Percentiles rank a stretch among this genome's conserved stretches.
phyloP scores from a whole-genome alignment of 352 stramenopile species.

The Phytophthora crassamura region DNA sequence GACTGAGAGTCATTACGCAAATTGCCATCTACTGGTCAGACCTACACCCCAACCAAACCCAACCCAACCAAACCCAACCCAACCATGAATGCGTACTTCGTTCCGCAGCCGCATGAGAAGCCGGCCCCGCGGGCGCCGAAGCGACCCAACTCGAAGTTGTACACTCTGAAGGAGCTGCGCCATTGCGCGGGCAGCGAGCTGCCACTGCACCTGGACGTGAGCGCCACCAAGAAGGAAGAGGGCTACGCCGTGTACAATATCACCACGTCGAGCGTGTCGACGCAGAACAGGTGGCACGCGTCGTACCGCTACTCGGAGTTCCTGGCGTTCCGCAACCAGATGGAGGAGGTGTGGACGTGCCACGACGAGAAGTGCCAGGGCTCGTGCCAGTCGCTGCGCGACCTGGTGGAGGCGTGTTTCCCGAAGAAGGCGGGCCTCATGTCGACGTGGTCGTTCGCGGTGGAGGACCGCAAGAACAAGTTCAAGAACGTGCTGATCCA shows the following conservation, averaged over 20 bases:
- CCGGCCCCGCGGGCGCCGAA: constrained; percentile 17
- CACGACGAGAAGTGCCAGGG: constrained; percentile 54
- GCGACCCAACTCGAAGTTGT: constrained; percentile 42
- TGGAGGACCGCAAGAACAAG: constrained; percentile 50
- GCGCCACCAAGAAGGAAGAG: constrained; percentile 34
- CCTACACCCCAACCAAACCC: too few relatives aligned
- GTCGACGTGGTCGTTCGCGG: constrained; percentile 34
- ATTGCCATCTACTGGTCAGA: constrained; percentile 29
- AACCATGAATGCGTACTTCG: constrained; percentile 37
- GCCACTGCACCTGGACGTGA: constrained; percentile 47
- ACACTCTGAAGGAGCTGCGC: constrained; percentile 41
- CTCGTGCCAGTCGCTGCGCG: constrained; percentile 62
- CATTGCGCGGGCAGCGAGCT: constrained; percentile 32
- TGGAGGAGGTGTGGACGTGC: constrained; percentile 59
- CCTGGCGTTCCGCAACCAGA: constrained; percentile 44
- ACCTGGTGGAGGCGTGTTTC: constrained; percentile 57
- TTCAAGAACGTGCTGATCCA: constrained; percentile 64
- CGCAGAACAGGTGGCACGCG: constrained; percentile 46
- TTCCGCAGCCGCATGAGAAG: constrained; percentile 29
- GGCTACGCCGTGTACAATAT: constrained; percentile 54
- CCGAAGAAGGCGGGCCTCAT: constrained; percentile 52
- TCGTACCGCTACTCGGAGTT: constrained; percentile 70
- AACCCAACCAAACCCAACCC: constrained; percentile 14
- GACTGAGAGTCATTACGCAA: constrained; percentile 25
- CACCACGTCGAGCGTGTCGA: constrained; percentile 43